Percentiles rank a stretch among this genome's conserved stretches.
Evolutionary conservation across 371 early-diverging fungal genomes (phyloP).

Genomic region (Lichtheimia corymbifera): DNA sequence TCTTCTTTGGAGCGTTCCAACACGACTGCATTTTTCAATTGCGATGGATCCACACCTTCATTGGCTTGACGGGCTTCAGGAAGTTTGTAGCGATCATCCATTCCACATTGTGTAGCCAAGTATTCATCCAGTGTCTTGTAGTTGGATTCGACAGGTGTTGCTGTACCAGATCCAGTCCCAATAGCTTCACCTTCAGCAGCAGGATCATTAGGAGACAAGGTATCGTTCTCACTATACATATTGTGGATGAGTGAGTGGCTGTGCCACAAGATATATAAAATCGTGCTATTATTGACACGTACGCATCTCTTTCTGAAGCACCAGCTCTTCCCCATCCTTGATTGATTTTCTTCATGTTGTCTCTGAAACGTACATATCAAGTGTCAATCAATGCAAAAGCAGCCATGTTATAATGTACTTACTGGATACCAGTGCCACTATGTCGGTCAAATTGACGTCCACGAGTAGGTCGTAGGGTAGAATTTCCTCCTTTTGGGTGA

Average conservation of each 20-base stretch:
- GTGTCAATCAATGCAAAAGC: not conserved
- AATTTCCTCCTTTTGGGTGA: no score
- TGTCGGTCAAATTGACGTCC: constrained; percentile 77
- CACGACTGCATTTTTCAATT: constrained; percentile 75
- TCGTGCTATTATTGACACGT: constrained; percentile 6
- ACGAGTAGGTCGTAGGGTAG: constrained; percentile 10
- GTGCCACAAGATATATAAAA: not conserved
- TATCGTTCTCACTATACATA: constrained; percentile 32
- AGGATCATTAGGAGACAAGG: constrained; percentile 36
- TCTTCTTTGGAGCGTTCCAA: constrained; percentile 65
- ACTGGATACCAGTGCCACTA: constrained; percentile 66
- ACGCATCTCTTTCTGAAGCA: constrained; percentile 38
- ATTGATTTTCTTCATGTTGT: constrained; percentile 81
- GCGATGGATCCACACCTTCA: constrained; percentile 71
- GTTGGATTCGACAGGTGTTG: constrained; percentile 64
- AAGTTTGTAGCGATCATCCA: constrained; percentile 22
- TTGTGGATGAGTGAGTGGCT: not conserved
- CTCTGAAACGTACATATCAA: constrained; percentile 27
- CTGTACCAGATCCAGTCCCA: constrained; percentile 17
- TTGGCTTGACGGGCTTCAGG: constrained; percentile 70
- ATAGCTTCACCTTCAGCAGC: constrained; percentile 30
- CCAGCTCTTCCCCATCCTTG: constrained; percentile 73
- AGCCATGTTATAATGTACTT: not conserved
- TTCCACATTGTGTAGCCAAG: constrained; percentile 49
- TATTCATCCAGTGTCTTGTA: constrained; percentile 83